These are phyloP conservation scores for Linnemannia zychae DNA, from an alignment of 192 early-diverging fungal genomes.

Conservation along the genomic window DNA sequence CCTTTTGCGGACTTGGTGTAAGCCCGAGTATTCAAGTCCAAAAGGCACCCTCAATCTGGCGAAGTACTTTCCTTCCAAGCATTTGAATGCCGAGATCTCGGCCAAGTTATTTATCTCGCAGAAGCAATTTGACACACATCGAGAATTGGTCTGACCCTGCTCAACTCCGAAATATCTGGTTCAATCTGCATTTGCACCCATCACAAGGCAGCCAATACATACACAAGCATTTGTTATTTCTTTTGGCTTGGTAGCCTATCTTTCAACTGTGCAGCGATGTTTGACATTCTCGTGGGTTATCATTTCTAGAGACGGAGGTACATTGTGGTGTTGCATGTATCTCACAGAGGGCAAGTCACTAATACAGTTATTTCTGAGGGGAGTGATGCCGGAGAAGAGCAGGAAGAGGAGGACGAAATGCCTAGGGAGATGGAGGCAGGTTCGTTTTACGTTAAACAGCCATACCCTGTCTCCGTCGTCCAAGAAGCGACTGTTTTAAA, in stretches of 20 bases:
- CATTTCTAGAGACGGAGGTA: neutral
- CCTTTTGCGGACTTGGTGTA: neutral
- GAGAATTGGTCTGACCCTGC: neutral
- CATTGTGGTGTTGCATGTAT: constrained; percentile 21
- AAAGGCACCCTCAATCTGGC: constrained; percentile 15
- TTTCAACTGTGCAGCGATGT: neutral
- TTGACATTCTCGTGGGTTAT: neutral
- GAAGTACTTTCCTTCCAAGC: constrained; percentile 11
- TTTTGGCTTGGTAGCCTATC: neutral
- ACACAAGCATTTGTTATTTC: neutral
- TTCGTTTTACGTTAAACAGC: too few species aligned
- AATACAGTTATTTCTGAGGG: neutral
- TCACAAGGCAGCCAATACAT: neutral
- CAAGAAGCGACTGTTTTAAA: too few species aligned
- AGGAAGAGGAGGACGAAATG: too few species aligned
- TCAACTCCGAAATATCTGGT: neutral
- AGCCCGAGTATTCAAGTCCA: constrained; percentile 10
- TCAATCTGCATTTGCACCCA: constrained; percentile 14
- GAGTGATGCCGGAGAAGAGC: neutral
- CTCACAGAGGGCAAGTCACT: neutral
- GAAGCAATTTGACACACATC: neutral
- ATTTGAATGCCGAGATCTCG: neutral
- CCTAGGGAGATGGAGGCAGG: too few species aligned
- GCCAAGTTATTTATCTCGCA: constrained; percentile 3
- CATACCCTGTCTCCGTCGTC: too few species aligned